A percentile compares a stretch with the other conserved stretches of the same genome.
These are phyloP conservation scores for Leucogyrophana mollusca DNA, from an alignment of 768 basidiomycete species.

Conservation along the genomic window DNA sequence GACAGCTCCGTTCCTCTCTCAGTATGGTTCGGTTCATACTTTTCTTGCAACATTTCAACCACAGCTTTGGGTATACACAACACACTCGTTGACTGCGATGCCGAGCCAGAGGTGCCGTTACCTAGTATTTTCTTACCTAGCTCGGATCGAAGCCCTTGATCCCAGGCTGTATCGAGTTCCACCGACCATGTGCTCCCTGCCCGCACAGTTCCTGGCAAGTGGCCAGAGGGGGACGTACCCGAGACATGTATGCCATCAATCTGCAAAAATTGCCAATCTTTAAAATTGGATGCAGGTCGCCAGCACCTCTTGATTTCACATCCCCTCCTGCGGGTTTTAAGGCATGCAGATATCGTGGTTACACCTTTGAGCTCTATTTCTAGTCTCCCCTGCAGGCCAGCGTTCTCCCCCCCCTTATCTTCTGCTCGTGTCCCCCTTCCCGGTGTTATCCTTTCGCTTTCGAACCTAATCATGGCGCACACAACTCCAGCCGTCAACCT, in stretches of 20 bases:
- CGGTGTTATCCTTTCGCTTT: slow-evolving; percentile 17
- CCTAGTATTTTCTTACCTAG: too few relatives aligned
- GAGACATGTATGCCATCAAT: too few relatives aligned
- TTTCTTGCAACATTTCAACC: too few relatives aligned
- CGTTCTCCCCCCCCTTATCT: slow-evolving; percentile 8
- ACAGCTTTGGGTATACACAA: too few relatives aligned
- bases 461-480: slow-evolving; percentile 51
- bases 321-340: not conserved
- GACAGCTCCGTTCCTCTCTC: too few relatives aligned
- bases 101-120: too few relatives aligned
- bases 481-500: slow-evolving; percentile 58
- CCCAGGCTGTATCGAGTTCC: not conserved
- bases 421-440: slow-evolving; percentile 12
- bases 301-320: not conserved
- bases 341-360: too few relatives aligned
- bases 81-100: too few relatives aligned
- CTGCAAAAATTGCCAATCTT: too few relatives aligned
- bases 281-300: not conserved
- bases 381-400: not conserved
- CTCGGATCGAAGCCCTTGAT: too few relatives aligned
- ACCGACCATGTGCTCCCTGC: not conserved
- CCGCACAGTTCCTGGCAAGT: not conserved
- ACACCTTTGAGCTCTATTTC: not conserved
- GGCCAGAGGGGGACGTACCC: not conserved
- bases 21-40: too few relatives aligned